These are phyloP conservation scores for Trichoderma sp. DNA, from an alignment of 2,329 filamentous ascomycete species.

Conservation along the genomic window DNA sequence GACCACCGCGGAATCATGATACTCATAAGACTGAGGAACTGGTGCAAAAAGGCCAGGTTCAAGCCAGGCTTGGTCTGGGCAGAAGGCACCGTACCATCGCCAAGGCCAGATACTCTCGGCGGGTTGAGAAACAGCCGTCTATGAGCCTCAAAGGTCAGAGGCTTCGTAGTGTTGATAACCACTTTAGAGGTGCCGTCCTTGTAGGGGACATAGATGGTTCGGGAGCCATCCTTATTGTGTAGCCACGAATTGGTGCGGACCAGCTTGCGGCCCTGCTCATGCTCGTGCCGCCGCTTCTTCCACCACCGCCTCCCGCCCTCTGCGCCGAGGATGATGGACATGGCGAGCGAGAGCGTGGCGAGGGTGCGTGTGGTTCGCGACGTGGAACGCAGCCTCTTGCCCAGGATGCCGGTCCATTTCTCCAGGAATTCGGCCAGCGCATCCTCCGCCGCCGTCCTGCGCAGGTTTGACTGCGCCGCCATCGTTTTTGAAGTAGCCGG, in stretches of 20 bases:
- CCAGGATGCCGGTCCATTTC: constrained; percentile 54
- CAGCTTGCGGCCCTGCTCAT: constrained; percentile 76
- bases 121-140: constrained; percentile 89
- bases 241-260: constrained; percentile 89
- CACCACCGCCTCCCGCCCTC: constrained; percentile 80
- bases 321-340: constrained; percentile 74
- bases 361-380: constrained; percentile 71
- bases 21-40: constrained; percentile 92
- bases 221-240: constrained; percentile 88
- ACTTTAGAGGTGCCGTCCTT: constrained; percentile 86
- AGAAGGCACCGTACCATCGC: constrained; percentile 74
- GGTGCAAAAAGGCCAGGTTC: constrained; percentile 93
- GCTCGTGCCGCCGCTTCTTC: constrained; percentile 69
- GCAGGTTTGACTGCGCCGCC: constrained; percentile 85
- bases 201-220: constrained; percentile 94
- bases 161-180: constrained; percentile 84
- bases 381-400: constrained; percentile 57
- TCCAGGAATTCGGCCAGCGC: constrained; percentile 62
- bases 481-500: constrained; percentile 44
- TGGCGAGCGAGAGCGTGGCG: constrained; percentile 69
- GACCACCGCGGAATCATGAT: constrained; percentile 97
- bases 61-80: constrained; percentile 89
- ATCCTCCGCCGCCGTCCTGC: constrained; percentile 62
- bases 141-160: constrained; percentile 94
- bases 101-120: constrained; percentile 74